Percentiles rank a stretch among this genome's conserved stretches.
Conservation (phyloP, 345 rosid genomes). For the Rhodomyrtus tomentosa region DNA sequence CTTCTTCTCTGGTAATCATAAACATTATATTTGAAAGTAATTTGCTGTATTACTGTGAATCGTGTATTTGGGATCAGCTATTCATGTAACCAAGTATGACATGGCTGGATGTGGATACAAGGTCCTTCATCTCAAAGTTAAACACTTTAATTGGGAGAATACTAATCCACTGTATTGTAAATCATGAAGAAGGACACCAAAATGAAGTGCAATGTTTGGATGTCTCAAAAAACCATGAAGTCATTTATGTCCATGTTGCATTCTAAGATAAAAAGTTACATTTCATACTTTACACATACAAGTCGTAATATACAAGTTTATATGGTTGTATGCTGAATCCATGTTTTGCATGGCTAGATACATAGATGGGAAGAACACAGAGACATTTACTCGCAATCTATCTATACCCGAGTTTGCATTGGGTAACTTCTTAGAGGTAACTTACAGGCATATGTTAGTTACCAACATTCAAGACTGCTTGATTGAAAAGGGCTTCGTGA, state of each 20-base stretch:
- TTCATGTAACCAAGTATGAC: background rate
- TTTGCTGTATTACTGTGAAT: background rate
- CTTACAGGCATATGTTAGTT: background rate
- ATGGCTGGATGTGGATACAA: background rate
- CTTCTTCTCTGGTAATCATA: background rate
- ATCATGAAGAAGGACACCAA: background rate
- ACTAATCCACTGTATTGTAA: background rate
- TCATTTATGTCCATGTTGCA: background rate
- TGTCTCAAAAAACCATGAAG: background rate
- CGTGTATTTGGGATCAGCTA: rapidly evolving
- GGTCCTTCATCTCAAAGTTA: too few relatives aligned
- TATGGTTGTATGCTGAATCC: background rate
- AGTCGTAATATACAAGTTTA: background rate
- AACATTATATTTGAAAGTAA: background rate
- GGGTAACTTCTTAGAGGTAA: background rate
- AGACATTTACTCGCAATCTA: background rate
- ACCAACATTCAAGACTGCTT: background rate
- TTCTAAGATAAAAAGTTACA: background rate
- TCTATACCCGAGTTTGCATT: background rate
- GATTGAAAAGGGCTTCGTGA: background rate
- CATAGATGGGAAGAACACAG: background rate
- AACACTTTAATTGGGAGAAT: background rate
- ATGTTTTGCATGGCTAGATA: background rate
- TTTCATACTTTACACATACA: background rate
- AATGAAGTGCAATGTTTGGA: background rate